These are phyloP conservation scores for Zalaria sp. DNA, from an alignment of 2,329 filamentous ascomycete species.

Conservation along the genomic window DNA sequence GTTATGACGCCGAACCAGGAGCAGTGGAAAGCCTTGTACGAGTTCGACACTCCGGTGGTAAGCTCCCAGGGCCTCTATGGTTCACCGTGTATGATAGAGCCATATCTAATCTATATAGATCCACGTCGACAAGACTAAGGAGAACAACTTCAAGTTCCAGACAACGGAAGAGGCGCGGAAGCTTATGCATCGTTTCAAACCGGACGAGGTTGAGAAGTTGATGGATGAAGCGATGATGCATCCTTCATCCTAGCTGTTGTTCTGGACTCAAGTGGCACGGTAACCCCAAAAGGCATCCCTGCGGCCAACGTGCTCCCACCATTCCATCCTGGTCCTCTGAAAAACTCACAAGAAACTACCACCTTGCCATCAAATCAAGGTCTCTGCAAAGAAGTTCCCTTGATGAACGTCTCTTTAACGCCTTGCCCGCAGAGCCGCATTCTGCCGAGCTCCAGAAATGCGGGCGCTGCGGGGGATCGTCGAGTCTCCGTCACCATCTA, in stretches of 20 bases:
- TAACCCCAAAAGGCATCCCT: not conserved
- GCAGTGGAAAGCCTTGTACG: conserved; percentile 59
- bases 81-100: not conserved
- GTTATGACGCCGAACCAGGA: conserved; percentile 49
- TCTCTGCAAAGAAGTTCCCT: no score
- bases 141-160: conserved; percentile 35
- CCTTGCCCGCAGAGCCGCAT: no score
- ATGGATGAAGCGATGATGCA: conserved; percentile 44
- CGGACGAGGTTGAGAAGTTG: conserved; percentile 49
- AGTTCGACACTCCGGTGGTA: conserved; percentile 73
- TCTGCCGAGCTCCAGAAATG: no score
- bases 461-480: no score
- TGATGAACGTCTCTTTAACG: no score
- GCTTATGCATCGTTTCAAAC: conserved; percentile 64
- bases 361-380: no score
- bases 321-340: not conserved
- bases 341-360: no score
- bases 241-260: conserved; percentile 3
- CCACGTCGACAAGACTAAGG: conserved; percentile 46
- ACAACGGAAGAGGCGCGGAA: conserved; percentile 49
- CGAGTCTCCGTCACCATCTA: no score
- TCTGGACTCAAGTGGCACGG: not conserved
- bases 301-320: not conserved
- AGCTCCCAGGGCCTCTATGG: conserved; percentile 9
- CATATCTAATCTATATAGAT: conserved; percentile 24